These are phyloP conservation scores for Paraleonurus japonicus DNA, from an alignment of 257 asterid genomes.

Conservation along the genomic window DNA sequence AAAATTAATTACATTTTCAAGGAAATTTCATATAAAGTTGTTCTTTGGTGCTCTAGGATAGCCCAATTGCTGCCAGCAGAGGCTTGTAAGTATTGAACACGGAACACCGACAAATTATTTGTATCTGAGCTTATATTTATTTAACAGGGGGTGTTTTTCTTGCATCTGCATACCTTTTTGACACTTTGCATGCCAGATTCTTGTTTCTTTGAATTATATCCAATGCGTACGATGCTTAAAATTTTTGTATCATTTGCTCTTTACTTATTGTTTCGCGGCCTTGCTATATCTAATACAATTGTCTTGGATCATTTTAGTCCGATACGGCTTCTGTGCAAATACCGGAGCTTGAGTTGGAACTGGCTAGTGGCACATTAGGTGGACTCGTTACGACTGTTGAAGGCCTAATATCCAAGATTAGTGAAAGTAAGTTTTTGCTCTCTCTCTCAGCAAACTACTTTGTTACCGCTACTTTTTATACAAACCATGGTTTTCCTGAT, in stretches of 20 bases:
- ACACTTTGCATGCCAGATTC: not conserved
- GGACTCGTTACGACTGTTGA: conserved; percentile 94
- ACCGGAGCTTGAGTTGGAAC: conserved; percentile 89
- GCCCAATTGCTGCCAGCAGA: not conserved
- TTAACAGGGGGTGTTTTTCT: not conserved
- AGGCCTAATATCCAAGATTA: conserved; percentile 79
- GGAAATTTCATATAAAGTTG: not conserved
- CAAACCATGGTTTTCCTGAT: not conserved
- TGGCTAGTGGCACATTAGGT: conserved; percentile 85
- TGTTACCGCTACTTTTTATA: not conserved
- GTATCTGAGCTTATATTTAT: not conserved
- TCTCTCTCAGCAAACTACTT: not conserved
- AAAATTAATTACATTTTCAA: not conserved
- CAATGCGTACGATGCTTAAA: not conserved
- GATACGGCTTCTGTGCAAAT: conserved; percentile 79
- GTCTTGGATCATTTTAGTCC: conserved; percentile 49
- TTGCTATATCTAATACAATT: conserved; percentile 20
- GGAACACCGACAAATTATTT: not conserved
- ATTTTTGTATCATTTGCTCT: not conserved
- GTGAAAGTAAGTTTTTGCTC: conserved; percentile 64
- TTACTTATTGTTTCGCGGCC: not conserved
- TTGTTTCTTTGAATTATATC: not conserved
- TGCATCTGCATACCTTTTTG: not conserved
- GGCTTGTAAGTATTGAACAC: not conserved
- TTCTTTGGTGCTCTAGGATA: conserved; percentile 6